A percentile compares a stretch with the other conserved stretches of the same genome.
These are phyloP conservation scores for Aspergillus glaucus DNA, from an alignment of 2,329 filamentous ascomycete species.

Conservation along the genomic window DNA sequence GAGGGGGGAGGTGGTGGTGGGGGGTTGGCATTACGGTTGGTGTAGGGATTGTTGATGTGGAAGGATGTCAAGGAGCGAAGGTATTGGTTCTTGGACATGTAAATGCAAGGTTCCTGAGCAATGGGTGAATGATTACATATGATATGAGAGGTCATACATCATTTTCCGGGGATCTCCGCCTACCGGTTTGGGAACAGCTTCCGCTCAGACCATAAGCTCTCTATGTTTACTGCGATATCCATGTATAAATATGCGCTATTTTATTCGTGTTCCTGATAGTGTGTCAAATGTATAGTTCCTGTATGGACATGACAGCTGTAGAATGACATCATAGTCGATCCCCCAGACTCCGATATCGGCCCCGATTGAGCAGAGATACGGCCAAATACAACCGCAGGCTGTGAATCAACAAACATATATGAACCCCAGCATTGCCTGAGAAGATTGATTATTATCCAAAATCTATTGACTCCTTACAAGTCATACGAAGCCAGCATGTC, in stretches of 20 bases:
- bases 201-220: background rate
- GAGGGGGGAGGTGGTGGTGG: background rate
- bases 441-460: background rate
- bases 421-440: background rate
- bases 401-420: background rate
- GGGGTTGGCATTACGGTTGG: background rate
- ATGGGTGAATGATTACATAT: background rate
- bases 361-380: constrained; percentile 9
- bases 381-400: background rate
- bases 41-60: background rate
- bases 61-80: background rate
- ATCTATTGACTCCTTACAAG: background rate
- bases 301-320: background rate
- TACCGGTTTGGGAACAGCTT: background rate
- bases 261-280: background rate
- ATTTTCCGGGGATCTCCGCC: background rate
- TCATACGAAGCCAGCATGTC: background rate
- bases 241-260: no score
- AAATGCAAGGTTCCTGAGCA: background rate
- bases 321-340: background rate
- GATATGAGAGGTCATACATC: background rate
- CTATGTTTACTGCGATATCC: background rate
- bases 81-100: background rate
- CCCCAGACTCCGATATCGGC: background rate
- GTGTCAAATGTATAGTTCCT: background rate